Evolutionary conservation across 2,329 filamentous ascomycete species (phyloP), one percentile per base, ranked within the genome.

Genomic region (Sclerotinia sclerotiorum): DNA sequence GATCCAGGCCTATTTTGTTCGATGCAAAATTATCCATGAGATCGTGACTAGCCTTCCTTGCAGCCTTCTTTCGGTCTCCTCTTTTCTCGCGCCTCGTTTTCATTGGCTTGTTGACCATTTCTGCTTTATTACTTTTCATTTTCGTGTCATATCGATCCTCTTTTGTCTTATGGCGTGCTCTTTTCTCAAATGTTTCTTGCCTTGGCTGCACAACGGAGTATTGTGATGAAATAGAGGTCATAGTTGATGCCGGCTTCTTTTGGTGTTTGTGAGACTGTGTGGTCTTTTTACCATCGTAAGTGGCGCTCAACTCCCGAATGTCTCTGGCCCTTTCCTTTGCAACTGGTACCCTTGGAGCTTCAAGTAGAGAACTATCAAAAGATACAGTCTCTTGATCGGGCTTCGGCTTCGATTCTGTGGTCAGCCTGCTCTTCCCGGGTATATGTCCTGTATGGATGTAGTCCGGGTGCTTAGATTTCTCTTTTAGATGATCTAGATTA

Each of bases 11-110:
- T 54, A 90, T 81, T 64, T 83, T 83, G 4, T 82, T 76, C 0
- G 87, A 88, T 17, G 79, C 79, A 70, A 90, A 90, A 27, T 83
- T 83, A 8, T 81, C 77, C 77, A 88, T 83, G 10, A 88, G 79
- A 52, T 84, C 82, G 65, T 80, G 81, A 19, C 75, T 72, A 15
- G 71, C 70, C 68, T 71, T 75, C 54, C 70, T 76, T 39, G 68
- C 69, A 32, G 69, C 65, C 66, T 71, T 76, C 44, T 61, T 67
- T 10, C 57, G 67, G 32, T 73, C 71, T 11, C 69, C 67, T 44
- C 61, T 73, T 65, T 68, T 73, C 57, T 69, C 70, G n/a, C 64
- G 74, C 39, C 63, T 71, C 21, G 29, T 24, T 49, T 32, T 62
- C 21, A 69, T 72, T 73, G 60, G 69, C 73, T 63, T 71, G 71